These are phyloP conservation scores for Domatiomyces globalis DNA, from an alignment of 2,329 filamentous ascomycete genomes.

Conservation along the genomic window DNA sequence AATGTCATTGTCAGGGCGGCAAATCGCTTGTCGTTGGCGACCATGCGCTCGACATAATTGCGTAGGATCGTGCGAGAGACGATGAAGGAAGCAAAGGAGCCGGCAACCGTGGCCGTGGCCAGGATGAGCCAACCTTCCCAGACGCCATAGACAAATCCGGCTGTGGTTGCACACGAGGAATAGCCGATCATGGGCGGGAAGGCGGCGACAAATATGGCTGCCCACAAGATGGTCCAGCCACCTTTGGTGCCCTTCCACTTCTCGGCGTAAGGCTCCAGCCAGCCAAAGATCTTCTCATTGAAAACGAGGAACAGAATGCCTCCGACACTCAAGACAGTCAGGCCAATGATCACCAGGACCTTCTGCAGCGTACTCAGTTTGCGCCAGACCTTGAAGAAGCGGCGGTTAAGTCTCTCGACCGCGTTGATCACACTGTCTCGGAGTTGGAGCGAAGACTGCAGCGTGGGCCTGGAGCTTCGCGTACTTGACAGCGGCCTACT, in stretches of 20 bases:
- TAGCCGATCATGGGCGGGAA: slow-evolving; percentile 86
- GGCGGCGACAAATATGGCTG: slow-evolving; percentile 57
- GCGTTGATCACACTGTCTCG: slow-evolving; percentile 28
- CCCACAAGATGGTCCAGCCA: slow-evolving; percentile 64
- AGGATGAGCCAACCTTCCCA: slow-evolving; percentile 70
- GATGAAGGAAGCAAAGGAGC: slow-evolving; percentile 66
- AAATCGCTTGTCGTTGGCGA: slow-evolving; percentile 74
- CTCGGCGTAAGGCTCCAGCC: slow-evolving; percentile 57
- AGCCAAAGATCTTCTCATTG: slow-evolving; percentile 64
- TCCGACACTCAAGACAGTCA: slow-evolving; percentile 40
- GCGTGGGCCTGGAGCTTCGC: too few species aligned
- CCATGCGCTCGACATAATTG: slow-evolving; percentile 62
- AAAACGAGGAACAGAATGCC: slow-evolving; percentile 60
- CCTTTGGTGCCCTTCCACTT: slow-evolving; percentile 60
- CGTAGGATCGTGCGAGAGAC: slow-evolving; percentile 66
- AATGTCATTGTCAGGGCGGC: slow-evolving; percentile 76
- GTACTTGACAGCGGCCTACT: too few species aligned
- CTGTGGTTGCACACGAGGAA: slow-evolving; percentile 56
- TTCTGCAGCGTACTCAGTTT: slow-evolving; percentile 43
- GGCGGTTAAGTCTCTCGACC: slow-evolving; percentile 23
- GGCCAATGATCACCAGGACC: slow-evolving; percentile 40
- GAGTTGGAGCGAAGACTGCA: slow-evolving; percentile 17
- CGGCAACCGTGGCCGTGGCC: slow-evolving; percentile 61
- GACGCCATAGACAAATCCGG: slow-evolving; percentile 58
- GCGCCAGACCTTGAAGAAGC: slow-evolving; percentile 23